A percentile compares a stretch with the other conserved stretches of the same genome.
These are phyloP conservation scores for Paraconiothyrium brasiliense DNA, from an alignment of 2,329 filamentous ascomycete species.

Conservation along the genomic window DNA sequence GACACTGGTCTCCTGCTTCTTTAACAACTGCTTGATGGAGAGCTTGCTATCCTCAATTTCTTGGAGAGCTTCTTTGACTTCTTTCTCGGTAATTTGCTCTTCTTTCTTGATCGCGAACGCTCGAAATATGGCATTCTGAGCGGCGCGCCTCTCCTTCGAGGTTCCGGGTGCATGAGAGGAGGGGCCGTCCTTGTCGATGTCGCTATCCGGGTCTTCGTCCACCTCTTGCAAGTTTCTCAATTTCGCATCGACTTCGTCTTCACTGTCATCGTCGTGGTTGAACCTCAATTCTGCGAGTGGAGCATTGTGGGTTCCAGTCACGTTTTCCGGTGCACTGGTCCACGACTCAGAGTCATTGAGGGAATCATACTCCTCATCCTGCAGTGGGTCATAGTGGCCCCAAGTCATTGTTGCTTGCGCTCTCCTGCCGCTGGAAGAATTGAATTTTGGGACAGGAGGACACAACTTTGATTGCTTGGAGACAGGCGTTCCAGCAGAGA, in stretches of 20 bases:
- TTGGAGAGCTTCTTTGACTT: conserved; percentile 48
- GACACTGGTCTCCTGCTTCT: conserved; percentile 59
- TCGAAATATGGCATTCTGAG: conserved; percentile 55
- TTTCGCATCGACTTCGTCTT: conserved; percentile 11
- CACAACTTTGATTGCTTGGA: neutral
- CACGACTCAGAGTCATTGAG: conserved; percentile 17
- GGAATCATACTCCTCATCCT: conserved; percentile 27
- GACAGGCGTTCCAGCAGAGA: neutral
- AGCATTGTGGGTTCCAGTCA: too few relatives aligned
- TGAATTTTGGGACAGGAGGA: neutral
- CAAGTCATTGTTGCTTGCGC: conserved; percentile 26
- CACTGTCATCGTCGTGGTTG: neutral
- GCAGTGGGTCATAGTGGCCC: conserved; percentile 29
- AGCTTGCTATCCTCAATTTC: conserved; percentile 57
- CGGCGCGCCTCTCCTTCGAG: conserved; percentile 49
- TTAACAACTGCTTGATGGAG: conserved; percentile 63
- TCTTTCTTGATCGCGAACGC: conserved; percentile 55
- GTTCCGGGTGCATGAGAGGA: conserved; percentile 35
- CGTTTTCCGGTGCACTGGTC: neutral
- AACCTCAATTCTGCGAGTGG: neutral
- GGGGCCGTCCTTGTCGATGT: conserved; percentile 36
- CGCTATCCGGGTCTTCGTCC: conserved; percentile 33
- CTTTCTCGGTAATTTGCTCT: conserved; percentile 53
- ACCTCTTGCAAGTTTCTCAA: neutral
- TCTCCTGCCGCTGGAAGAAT: neutral